Percentiles rank a stretch among this genome's conserved stretches.
Evolutionary conservation across 768 basidiomycete species (phyloP).

Genomic region (Boletus reticuloceps): DNA sequence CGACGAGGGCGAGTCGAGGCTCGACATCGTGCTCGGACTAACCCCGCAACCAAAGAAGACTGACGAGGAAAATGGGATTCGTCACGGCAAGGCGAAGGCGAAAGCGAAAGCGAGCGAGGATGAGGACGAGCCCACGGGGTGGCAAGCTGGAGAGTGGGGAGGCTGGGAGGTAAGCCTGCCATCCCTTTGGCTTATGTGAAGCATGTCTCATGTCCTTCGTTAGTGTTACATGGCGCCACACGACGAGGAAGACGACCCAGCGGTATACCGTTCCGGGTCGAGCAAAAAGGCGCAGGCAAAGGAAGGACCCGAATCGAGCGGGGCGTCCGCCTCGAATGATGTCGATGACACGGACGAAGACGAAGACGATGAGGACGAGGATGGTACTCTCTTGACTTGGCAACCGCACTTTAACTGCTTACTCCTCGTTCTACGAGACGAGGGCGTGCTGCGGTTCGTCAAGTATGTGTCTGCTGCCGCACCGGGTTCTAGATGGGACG

Average conservation of each 20-base stretch:
- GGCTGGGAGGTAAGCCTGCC: constrained; percentile 79
- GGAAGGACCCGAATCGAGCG: constrained; percentile 10
- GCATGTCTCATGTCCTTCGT: neutral
- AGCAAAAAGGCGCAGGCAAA: constrained; percentile 36
- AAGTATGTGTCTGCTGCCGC: constrained; percentile 95
- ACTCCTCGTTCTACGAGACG: constrained; percentile 86
- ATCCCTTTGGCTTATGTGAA: neutral
- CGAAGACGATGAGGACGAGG: constrained; percentile 50
- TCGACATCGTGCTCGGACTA: constrained; percentile 85
- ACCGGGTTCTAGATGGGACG: constrained; percentile 89
- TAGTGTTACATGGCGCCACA: constrained; percentile 96
- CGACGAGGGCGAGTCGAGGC: constrained; percentile 72
- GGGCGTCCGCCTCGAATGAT: constrained; percentile 13
- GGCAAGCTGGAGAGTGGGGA: constrained; percentile 79
- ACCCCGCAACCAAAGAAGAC: constrained; percentile 52
- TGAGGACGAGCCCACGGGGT: constrained; percentile 41
- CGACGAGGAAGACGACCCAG: constrained; percentile 93
- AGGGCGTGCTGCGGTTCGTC: constrained; percentile 91
- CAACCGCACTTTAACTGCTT: constrained; percentile 90
- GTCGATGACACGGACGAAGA: constrained; percentile 24
- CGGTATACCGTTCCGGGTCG: constrained; percentile 75
- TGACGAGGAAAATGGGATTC: constrained; percentile 1
- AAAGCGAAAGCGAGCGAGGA: constrained; percentile 25
- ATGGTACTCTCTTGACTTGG: constrained; percentile 78
- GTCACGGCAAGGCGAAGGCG: constrained; percentile 31